Conservation (phyloP, 305 asterid genomes). For the Andrographis paniculata region DNA sequence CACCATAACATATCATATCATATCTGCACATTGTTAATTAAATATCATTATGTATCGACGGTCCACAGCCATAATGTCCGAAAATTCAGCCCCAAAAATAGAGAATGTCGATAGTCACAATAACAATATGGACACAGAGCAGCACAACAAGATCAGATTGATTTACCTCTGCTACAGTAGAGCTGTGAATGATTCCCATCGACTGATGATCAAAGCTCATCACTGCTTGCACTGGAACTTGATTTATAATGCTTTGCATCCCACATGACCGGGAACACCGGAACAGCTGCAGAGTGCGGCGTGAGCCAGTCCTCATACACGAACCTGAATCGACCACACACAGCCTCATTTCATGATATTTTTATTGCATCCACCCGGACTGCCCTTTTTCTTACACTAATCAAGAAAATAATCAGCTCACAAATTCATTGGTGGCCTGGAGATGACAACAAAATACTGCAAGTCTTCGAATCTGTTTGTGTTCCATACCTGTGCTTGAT, state of each 20-base stretch:
- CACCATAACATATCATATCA: too few species aligned
- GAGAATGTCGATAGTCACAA: too few species aligned
- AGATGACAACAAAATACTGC: slow-evolving; percentile 61
- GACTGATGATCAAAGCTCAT: background rate
- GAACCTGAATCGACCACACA: background rate
- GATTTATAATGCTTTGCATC: background rate
- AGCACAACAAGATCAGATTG: background rate
- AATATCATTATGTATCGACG: too few species aligned
- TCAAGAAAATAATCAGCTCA: slow-evolving; percentile 21
- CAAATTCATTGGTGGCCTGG: slow-evolving; percentile 89
- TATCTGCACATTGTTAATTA: too few species aligned
- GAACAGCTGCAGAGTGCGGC: background rate
- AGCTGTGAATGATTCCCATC: background rate
- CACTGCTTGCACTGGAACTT: background rate
- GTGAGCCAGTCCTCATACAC: background rate
- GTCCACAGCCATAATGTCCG: too few species aligned
- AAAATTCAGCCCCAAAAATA: too few species aligned
- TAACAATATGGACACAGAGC: too few species aligned
- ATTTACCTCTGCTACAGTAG: background rate
- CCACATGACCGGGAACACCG: background rate
- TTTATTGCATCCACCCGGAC: background rate
- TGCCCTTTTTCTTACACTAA: background rate
- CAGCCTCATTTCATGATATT: too few species aligned
- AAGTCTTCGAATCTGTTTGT: slow-evolving; percentile 59
- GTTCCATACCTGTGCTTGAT: slow-evolving; percentile 46